Percentiles rank a stretch among this genome's conserved stretches.
Evolutionary conservation across 116 monocot genomes (phyloP).

Genomic region (Phalaenopsis hybrid): DNA sequence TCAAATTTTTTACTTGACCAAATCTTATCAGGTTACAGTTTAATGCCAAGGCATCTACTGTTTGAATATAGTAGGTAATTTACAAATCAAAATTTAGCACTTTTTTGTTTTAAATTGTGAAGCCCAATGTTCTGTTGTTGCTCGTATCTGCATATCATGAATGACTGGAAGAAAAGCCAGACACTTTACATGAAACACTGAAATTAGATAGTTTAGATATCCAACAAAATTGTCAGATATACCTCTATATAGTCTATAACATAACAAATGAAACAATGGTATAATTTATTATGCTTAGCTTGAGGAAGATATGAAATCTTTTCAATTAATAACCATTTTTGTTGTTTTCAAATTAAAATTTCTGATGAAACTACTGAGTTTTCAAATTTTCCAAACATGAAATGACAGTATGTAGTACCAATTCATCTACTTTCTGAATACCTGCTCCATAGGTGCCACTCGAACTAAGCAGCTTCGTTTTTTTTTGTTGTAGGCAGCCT

Average conservation of each 20-base stretch:
- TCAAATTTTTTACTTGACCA: too few species aligned
- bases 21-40: too few species aligned
- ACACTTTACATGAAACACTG: too few species aligned
- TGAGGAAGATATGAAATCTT: neutral
- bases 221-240: neutral
- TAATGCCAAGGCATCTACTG: too few species aligned
- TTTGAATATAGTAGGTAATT: too few species aligned
- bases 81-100: too few species aligned
- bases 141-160: too few species aligned
- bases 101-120: too few species aligned
- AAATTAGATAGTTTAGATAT: too few species aligned
- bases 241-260: neutral
- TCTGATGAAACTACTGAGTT: neutral
- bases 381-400: neutral
- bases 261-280: neutral
- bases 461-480: neutral
- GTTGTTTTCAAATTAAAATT: neutral
- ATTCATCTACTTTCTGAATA: neutral
- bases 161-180: too few species aligned
- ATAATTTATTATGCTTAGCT: neutral
- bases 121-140: too few species aligned
- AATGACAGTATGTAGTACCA: neutral
- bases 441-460: neutral
- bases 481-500: slow-evolving; percentile 37
- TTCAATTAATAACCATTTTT: neutral